Evolutionary conservation across 1,284 basidiomycete species (phyloP), one percentile per base, ranked within the genome.

Genomic region (Cryptococcus jaspeensis): DNA sequence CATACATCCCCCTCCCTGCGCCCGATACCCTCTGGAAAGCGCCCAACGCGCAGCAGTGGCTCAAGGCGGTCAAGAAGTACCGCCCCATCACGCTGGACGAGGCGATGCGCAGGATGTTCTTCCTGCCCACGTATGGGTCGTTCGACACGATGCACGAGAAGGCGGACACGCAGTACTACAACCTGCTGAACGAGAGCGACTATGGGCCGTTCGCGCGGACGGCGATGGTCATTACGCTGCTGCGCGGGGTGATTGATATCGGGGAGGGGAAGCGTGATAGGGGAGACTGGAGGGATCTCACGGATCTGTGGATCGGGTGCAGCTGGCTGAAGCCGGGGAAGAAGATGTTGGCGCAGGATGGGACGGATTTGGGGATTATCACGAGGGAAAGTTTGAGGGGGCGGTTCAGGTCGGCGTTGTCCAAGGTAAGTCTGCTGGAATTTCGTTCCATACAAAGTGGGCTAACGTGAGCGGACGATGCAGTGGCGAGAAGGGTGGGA

Each of bases 401-500:
- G n/a, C 53, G 71, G 41, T 78, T 72, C 41, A 60, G 63, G n/a
- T 45, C 62, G 25, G 75, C 62, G 1, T 56, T 78, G 38, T 67
- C 73, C 51, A 62, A 67, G 58, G 74, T 75, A 47, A 59, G 75
- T 64, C 20, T 3, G 0, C 46, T 25, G 13, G 6, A 1, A 32
- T 32, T 11, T 15, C 36, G 37, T 35, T 37, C 22, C n/a, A n/a
- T n/a, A 36, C 32, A 20, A 53, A 37, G 38, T 36, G 55, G 15
- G 37, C 25, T 38, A 55, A 47, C 20, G 55, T 51, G 39, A 54
- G 40, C 23, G 16, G 20, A 23, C 53, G 42, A 35, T 50, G 4
- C 48, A 78, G 72, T 80, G 79, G 79, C 66, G 76, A 38, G 69
- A 75, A 66, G 79, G 78, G 6, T 79, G 78, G 78, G 77, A 79